phyloP scores from a whole-genome alignment of 23 red algal species.

The Cyanidioschyzon merolae region DNA sequence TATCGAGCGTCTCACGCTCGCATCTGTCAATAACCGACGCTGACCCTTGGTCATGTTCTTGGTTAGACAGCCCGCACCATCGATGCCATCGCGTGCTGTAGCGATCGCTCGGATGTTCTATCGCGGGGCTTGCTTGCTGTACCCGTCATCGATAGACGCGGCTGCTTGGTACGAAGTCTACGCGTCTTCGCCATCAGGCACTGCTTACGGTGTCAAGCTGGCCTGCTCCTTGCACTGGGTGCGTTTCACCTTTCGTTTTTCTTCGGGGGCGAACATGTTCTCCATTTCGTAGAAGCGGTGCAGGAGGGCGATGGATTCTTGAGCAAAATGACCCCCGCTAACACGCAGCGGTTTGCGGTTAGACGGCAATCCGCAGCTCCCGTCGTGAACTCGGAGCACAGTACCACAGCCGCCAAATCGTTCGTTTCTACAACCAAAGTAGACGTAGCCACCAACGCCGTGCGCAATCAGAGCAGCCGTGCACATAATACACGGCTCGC shows the following conservation, averaged over 20 bases:
- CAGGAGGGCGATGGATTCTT: conserved; percentile 40
- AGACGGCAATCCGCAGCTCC: conserved; percentile 20
- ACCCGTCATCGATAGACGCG: no score
- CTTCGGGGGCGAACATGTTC: conserved; percentile 15
- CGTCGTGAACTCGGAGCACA: conserved; percentile 25
- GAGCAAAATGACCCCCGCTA: conserved; percentile 12
- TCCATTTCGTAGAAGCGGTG: conserved; percentile 53
- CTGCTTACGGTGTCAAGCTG: not conserved
- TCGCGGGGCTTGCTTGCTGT: no score
- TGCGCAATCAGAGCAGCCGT: conserved; percentile 34
- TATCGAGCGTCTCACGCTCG: no score
- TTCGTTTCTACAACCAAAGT: conserved; percentile 78
- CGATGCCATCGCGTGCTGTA: no score
- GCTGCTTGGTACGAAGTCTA: no score
- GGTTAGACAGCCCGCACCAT: no score
- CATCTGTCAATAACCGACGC: no score
- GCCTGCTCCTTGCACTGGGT: not conserved
- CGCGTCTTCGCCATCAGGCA: no score
- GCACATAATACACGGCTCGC: conserved; percentile 99
- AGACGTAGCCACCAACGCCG: conserved; percentile 15
- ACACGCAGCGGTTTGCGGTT: conserved; percentile 2
- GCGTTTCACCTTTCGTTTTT: conserved; percentile 13
- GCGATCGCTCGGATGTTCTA: no score
- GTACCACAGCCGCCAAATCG: conserved; percentile 93
- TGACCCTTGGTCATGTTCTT: no score